Conservation (phyloP, 1,284 basidiomycete genomes). For the Cryptococcus maquisensis region DNA sequence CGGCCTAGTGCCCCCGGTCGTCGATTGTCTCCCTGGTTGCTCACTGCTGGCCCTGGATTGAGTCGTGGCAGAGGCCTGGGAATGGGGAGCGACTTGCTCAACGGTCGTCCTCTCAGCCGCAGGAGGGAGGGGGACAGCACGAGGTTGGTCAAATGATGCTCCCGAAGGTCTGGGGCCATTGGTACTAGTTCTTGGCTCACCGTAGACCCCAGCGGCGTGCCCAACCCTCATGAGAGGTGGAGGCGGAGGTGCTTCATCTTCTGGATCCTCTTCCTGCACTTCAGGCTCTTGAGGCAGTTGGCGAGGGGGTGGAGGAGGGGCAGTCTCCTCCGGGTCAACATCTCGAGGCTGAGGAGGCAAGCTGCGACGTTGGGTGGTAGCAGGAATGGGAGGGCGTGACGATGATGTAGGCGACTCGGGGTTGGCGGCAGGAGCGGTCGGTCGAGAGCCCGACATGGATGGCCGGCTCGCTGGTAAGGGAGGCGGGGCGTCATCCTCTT, state of each 20-base stretch:
- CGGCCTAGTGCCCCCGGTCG: conserved; percentile 18
- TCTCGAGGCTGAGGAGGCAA: no score
- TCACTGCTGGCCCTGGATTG: neutral
- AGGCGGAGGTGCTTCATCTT: conserved; percentile 63
- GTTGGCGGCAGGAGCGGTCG: neutral
- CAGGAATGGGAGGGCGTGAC: conserved; percentile 5
- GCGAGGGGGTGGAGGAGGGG: no score
- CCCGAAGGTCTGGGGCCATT: conserved; percentile 6
- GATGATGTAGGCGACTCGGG: conserved; percentile 1
- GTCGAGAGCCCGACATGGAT: neutral
- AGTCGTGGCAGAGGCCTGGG: neutral
- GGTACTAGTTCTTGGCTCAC: conserved; percentile 1
- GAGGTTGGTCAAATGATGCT: conserved; percentile 8
- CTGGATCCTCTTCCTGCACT: conserved; percentile 57
- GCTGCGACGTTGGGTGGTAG: neutral
- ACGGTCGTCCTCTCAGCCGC: neutral
- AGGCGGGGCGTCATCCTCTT: conserved; percentile 15
- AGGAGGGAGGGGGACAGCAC: neutral
- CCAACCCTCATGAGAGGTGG: conserved; percentile 2
- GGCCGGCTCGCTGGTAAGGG: conserved; percentile 24
- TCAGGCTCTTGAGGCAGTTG: neutral
- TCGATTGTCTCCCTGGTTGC: no score
- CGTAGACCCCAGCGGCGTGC: neutral
- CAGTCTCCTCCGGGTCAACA: no score
- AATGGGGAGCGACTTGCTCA: neutral